Evolutionary conservation across 257 asterid species (phyloP).

Genomic region (Forsythia suspensa): DNA sequence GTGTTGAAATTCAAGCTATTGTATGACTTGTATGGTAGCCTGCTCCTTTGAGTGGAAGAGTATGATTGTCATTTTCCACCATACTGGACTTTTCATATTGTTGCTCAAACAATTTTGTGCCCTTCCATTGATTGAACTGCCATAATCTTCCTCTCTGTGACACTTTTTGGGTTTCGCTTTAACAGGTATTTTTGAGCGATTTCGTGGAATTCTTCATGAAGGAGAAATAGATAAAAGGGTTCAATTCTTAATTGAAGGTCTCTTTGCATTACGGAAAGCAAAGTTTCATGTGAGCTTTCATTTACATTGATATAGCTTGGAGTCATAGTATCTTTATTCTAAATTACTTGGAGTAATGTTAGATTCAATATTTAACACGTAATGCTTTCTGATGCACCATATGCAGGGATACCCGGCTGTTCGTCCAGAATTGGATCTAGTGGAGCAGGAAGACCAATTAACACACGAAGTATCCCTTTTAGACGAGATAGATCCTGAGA

Average conservation of each 20-base stretch:
- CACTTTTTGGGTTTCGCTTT: constrained; percentile 1
- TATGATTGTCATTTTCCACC: too few species aligned
- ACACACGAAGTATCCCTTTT: constrained; percentile 85
- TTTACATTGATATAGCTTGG: background rate
- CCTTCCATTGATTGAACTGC: too few species aligned
- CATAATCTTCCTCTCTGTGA: constrained; percentile 7
- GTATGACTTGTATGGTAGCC: too few species aligned
- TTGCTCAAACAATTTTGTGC: too few species aligned
- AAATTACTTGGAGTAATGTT: background rate
- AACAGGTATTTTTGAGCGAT: constrained; percentile 86
- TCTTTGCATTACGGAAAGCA: constrained; percentile 90
- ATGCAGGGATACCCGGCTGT: constrained; percentile 82
- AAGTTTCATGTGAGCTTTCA: constrained; percentile 70
- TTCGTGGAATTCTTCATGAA: constrained; percentile 96
- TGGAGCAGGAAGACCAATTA: constrained; percentile 90
- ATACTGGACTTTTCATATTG: too few species aligned
- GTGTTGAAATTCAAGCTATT: too few species aligned
- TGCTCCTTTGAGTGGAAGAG: too few species aligned
- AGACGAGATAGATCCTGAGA: constrained; percentile 78
- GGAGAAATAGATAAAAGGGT: constrained; percentile 95
- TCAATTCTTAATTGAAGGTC: constrained; percentile 85
- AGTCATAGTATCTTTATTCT: background rate
- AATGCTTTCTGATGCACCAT: constrained; percentile 17
- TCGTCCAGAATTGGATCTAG: constrained; percentile 87
- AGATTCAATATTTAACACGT: background rate